phyloP scores from a whole-genome alignment of 116 monocot genomes.

The Zostera marina region DNA sequence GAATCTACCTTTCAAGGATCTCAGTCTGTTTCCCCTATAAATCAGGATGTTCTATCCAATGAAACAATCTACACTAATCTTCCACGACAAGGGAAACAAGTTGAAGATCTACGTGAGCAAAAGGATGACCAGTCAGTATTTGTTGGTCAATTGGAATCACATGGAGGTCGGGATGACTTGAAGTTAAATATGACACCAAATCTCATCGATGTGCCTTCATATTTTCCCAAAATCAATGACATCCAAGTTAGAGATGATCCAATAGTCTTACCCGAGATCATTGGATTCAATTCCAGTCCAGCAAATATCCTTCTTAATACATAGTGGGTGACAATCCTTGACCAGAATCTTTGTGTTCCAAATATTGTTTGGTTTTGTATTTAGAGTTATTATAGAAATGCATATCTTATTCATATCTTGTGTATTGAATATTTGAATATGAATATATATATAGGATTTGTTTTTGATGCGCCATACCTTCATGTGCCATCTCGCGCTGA shows the following conservation, averaged over 20 bases:
- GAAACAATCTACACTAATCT: constrained; percentile 31
- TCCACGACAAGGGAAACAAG: constrained; percentile 24
- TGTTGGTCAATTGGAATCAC: constrained; percentile 22
- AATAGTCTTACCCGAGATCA: background rate
- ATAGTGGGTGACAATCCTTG: too few species aligned
- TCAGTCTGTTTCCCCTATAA: constrained; percentile 24
- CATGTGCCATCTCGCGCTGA: too few species aligned
- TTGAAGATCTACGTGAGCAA: constrained; percentile 17
- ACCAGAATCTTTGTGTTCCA: too few species aligned
- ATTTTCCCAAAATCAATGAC: background rate
- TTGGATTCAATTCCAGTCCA: background rate
- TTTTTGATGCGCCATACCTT: too few species aligned
- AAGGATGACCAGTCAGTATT: constrained; percentile 19
- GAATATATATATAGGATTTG: too few species aligned
- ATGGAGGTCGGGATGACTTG: constrained; percentile 21
- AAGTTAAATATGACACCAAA: constrained; percentile 25
- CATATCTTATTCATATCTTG: too few species aligned
- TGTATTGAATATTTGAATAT: too few species aligned
- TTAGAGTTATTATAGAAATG: too few species aligned
- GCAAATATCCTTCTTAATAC: too few species aligned
- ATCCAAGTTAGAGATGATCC: background rate
- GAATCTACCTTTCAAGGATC: constrained; percentile 23
- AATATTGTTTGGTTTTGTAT: too few species aligned
- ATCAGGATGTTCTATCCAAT: constrained; percentile 17
- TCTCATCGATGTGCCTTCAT: background rate